phyloP scores from a whole-genome alignment of 306 rosid species.

The Quercus rubra region DNA sequence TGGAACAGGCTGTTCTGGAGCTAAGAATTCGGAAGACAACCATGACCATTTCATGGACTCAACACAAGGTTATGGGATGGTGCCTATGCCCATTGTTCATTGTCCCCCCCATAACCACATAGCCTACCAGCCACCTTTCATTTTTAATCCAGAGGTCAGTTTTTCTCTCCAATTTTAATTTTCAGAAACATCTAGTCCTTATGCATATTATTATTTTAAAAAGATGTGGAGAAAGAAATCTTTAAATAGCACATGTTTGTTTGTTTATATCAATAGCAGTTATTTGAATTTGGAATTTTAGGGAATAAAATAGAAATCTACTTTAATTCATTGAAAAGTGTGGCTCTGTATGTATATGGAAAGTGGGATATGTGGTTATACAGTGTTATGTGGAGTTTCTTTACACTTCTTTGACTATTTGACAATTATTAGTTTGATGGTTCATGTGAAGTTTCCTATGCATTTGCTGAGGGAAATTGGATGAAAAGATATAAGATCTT shows the following conservation, averaged over 20 bases:
- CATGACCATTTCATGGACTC: conserved; percentile 33
- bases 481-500: neutral
- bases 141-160: conserved; percentile 40
- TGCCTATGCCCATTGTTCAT: conserved; percentile 27
- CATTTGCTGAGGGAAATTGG: neutral
- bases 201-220: neutral
- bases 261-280: conserved; percentile 1
- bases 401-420: neutral
- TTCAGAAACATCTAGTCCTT: neutral
- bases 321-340: too few relatives aligned
- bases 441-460: neutral
- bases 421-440: neutral
- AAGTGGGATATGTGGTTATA: neutral
- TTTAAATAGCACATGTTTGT: neutral
- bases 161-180: neutral
- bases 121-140: conserved; percentile 9
- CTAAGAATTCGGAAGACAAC: conserved; percentile 22
- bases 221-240: neutral
- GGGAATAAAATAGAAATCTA: neutral
- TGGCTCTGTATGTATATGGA: too few relatives aligned
- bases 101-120: conserved; percentile 14
- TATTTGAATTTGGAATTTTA: neutral
- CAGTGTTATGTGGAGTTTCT: neutral
- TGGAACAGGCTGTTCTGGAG: conserved; percentile 50
- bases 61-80: conserved; percentile 3